Evolutionary conservation across 2,329 filamentous ascomycete species (phyloP).

Genomic region (Aciculosporium take): DNA sequence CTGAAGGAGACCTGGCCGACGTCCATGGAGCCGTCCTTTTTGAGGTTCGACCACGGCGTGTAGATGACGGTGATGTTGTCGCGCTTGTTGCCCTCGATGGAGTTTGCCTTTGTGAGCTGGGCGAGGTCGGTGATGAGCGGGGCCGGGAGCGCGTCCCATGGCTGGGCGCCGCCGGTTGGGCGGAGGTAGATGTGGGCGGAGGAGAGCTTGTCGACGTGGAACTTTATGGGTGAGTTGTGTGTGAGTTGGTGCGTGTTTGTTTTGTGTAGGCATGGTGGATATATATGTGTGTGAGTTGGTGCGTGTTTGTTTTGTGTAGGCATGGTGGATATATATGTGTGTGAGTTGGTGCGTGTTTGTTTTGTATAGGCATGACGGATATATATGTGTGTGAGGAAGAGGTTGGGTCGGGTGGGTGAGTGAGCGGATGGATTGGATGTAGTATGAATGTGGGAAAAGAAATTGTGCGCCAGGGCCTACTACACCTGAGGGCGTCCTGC

Average conservation of each 20-base stretch:
- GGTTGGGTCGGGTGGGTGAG: too few relatives aligned
- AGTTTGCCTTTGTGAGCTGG: slow-evolving; percentile 98
- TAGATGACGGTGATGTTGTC: slow-evolving; percentile 96
- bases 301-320: too few relatives aligned
- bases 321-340: too few relatives aligned
- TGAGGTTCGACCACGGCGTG: slow-evolving; percentile 92
- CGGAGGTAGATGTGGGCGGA: slow-evolving; percentile 94
- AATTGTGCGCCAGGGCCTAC: too few relatives aligned
- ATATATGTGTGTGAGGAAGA: too few relatives aligned
- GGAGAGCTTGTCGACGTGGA: slow-evolving; percentile 94
- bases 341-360: background rate
- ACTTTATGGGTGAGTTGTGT: slow-evolving; percentile 34
- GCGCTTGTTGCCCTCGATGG: slow-evolving; percentile 98
- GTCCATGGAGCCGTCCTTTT: slow-evolving; percentile 92
- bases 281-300: background rate
- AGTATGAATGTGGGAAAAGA: background rate
- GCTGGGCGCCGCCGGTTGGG: slow-evolving; percentile 47
- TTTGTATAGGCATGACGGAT: too few relatives aligned
- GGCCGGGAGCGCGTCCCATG: slow-evolving; percentile 70
- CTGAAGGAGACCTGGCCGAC: slow-evolving; percentile 92
- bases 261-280: too few relatives aligned
- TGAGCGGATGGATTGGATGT: too few relatives aligned
- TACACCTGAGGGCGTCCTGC: too few relatives aligned
- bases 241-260: background rate
- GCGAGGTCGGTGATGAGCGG: slow-evolving; percentile 73